Evolutionary conservation across 805 yeast genomes (phyloP).

Genomic region (Ascoidea rubescens): DNA sequence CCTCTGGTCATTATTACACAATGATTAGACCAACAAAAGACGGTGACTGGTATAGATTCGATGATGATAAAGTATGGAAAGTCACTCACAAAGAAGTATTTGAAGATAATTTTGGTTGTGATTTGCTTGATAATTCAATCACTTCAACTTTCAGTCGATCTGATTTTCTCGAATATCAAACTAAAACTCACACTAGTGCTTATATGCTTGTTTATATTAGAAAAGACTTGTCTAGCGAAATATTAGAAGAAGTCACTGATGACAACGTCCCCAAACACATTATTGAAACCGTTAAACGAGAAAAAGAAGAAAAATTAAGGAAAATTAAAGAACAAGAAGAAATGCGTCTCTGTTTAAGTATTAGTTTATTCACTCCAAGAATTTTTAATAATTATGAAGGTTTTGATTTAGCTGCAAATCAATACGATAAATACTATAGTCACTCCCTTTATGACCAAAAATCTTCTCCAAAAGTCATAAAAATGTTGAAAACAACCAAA

Average conservation of each 20-base stretch:
- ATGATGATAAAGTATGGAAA: conserved; percentile 87
- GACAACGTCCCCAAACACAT: conserved; percentile 57
- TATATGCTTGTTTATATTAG: conserved; percentile 92
- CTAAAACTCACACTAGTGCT: conserved; percentile 83
- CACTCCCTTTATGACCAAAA: not conserved
- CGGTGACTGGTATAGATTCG: conserved; percentile 80
- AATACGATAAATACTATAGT: conserved; percentile 12
- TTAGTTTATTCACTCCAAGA: conserved; percentile 40
- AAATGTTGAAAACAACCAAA: conserved; percentile 42
- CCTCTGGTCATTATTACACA: conserved; percentile 94
- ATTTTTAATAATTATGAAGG: conserved; percentile 50
- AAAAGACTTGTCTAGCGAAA: conserved; percentile 37
- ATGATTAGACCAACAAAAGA: conserved; percentile 68
- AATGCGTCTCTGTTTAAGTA: conserved; percentile 44
- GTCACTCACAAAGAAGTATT: conserved; percentile 78
- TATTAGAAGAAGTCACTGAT: conserved; percentile 40
- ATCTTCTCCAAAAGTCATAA: conserved; percentile 14
- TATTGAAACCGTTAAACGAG: conserved; percentile 48
- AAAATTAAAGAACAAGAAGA: conserved; percentile 55
- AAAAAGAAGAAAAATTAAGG: conserved; percentile 39
- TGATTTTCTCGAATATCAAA: conserved; percentile 48
- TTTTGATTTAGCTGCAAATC: conserved; percentile 65
- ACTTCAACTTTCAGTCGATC: conserved; percentile 37
- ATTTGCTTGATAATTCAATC: conserved; percentile 34
- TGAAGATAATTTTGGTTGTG: conserved; percentile 85